These are phyloP conservation scores for Calonectria ilicicola DNA, from an alignment of 2,329 filamentous ascomycete genomes.

Conservation along the genomic window DNA sequence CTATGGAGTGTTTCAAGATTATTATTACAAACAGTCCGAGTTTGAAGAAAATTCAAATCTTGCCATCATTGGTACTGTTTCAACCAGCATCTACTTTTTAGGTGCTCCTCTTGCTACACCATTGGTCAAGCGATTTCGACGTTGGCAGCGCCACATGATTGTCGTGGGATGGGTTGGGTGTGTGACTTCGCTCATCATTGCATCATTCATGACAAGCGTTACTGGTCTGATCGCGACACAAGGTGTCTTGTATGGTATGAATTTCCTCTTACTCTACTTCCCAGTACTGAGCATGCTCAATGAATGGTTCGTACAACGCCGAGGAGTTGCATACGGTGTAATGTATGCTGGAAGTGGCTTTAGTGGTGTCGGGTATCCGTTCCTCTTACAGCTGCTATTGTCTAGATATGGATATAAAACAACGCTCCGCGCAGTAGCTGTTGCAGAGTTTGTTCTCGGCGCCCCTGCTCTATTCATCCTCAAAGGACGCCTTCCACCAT, in stretches of 20 bases:
- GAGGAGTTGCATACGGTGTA: slow-evolving; percentile 61
- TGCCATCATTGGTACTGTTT: slow-evolving; percentile 26
- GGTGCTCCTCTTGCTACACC: slow-evolving; percentile 28
- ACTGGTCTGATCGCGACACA: slow-evolving; percentile 42
- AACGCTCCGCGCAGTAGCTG: slow-evolving; percentile 55
- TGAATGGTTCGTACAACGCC: slow-evolving; percentile 60
- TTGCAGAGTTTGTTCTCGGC: slow-evolving; percentile 53
- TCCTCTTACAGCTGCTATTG: slow-evolving; percentile 59
- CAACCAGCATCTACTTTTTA: slow-evolving; percentile 31
- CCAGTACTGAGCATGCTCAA: slow-evolving; percentile 58
- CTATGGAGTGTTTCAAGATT: slow-evolving; percentile 34
- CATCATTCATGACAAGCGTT: slow-evolving; percentile 40
- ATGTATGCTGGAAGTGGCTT: slow-evolving; percentile 60
- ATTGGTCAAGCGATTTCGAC: slow-evolving; percentile 28
- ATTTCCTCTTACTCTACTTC: slow-evolving; percentile 55
- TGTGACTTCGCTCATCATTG: slow-evolving; percentile 30
- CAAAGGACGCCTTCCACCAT: slow-evolving; percentile 56
- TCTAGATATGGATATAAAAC: slow-evolving; percentile 55
- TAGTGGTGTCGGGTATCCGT: slow-evolving; percentile 60
- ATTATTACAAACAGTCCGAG: slow-evolving; percentile 29
- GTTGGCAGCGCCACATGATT: slow-evolving; percentile 29
- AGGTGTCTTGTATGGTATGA: slow-evolving; percentile 46
- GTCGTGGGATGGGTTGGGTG: slow-evolving; percentile 21
- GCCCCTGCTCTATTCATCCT: slow-evolving; percentile 55
- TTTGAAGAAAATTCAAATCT: slow-evolving; percentile 25